A percentile compares a stretch with the other conserved stretches of the same genome.
These are phyloP conservation scores for Cairneyella variabilis DNA, from an alignment of 495 filamentous ascomycete species.

Conservation along the genomic window DNA sequence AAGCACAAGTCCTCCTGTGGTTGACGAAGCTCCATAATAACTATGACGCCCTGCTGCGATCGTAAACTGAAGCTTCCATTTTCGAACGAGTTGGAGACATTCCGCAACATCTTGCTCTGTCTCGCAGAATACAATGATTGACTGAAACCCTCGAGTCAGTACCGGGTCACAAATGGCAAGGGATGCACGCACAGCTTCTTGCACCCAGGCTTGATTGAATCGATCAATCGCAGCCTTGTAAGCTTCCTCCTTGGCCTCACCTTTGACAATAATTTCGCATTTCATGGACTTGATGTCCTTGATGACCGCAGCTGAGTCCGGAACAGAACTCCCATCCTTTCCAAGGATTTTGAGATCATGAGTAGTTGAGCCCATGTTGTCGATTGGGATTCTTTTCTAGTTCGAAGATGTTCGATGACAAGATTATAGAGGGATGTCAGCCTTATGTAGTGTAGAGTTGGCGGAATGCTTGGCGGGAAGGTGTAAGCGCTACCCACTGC, in stretches of 20 bases:
- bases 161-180: not conserved
- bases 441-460: too few relatives aligned
- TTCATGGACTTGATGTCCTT: too few relatives aligned
- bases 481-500: too few relatives aligned
- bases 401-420: too few relatives aligned
- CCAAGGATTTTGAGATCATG: too few relatives aligned
- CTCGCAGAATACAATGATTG: conserved; percentile 11
- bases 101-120: conserved; percentile 11
- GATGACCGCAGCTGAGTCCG: too few relatives aligned
- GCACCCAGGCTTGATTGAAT: conserved; percentile 13
- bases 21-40: conserved; percentile 13
- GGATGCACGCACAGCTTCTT: conserved; percentile 12
- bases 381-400: too few relatives aligned
- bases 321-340: too few relatives aligned
- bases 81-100: conserved; percentile 3
- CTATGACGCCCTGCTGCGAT: conserved; percentile 14
- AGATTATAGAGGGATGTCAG: too few relatives aligned
- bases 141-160: conserved; percentile 1
- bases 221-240: conserved; percentile 13
- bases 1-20: conserved; percentile 15
- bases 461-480: too few relatives aligned
- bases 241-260: conserved; percentile 4
- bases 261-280: conserved; percentile 7
- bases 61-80: conserved; percentile 8
- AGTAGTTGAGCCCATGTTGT: too few relatives aligned